phyloP scores from a whole-genome alignment of 768 basidiomycete species.

The Dacryopinax primogenitus region DNA sequence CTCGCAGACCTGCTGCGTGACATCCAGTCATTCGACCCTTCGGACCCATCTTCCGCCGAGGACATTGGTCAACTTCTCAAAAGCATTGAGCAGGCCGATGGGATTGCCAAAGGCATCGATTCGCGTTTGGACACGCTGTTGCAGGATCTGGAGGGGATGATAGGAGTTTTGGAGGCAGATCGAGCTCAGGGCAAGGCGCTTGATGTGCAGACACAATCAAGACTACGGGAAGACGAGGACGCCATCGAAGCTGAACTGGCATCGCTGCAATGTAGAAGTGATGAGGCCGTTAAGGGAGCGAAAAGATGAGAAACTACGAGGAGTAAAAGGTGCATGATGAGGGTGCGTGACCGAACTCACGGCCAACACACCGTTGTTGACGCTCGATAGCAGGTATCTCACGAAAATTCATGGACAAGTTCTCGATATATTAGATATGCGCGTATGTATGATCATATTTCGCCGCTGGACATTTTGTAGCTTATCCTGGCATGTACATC shows the following conservation, averaged over 20 bases:
- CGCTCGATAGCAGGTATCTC: too few relatives aligned
- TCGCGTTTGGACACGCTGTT: constrained; percentile 3
- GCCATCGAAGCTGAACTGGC: background rate
- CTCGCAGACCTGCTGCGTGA: background rate
- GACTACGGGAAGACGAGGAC: background rate
- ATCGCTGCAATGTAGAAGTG: background rate
- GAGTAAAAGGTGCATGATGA: too few relatives aligned
- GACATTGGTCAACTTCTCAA: background rate
- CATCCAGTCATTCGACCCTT: background rate
- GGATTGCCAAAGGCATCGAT: background rate
- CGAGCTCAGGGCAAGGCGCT: background rate
- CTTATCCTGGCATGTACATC: too few relatives aligned
- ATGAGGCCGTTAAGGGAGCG: too few relatives aligned
- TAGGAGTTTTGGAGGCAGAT: background rate
- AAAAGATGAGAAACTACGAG: too few relatives aligned
- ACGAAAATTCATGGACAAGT: too few relatives aligned
- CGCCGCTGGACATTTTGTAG: too few relatives aligned
- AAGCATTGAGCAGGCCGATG: background rate
- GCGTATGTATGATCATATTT: too few relatives aligned
- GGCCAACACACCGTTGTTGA: too few relatives aligned
- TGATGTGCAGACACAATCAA: background rate
- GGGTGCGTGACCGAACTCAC: too few relatives aligned
- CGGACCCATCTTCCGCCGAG: constrained; percentile 3
- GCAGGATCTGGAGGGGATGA: background rate
- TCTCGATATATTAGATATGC: too few relatives aligned